Conservation (phyloP, 164 flowering plant species). For the Dillenia suffruticosa region DNA sequence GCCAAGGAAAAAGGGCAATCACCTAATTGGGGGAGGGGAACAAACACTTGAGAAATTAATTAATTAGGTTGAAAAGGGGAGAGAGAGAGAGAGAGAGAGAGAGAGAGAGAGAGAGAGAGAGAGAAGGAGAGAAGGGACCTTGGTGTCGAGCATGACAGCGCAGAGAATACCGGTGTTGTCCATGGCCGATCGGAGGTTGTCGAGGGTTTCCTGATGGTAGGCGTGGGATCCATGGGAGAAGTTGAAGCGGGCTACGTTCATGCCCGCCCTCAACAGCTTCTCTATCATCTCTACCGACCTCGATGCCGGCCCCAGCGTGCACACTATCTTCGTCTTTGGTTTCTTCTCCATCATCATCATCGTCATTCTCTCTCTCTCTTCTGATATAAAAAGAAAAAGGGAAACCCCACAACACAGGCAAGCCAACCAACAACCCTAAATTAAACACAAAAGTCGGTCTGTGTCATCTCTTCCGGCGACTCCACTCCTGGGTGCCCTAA, state of each 20-base stretch:
- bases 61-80: background rate
- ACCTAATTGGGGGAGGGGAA: background rate
- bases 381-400: too few relatives aligned
- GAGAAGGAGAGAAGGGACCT: slow-evolving; percentile 29
- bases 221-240: slow-evolving; percentile 81
- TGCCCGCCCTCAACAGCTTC: slow-evolving; percentile 71
- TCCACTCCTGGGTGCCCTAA: too few relatives aligned
- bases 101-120: background rate
- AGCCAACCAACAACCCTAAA: too few relatives aligned
- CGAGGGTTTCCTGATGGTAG: slow-evolving; percentile 64
- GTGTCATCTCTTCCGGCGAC: too few relatives aligned
- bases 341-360: slow-evolving; percentile 7
- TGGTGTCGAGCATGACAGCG: slow-evolving; percentile 81
- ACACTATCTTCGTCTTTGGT: slow-evolving; percentile 83
- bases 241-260: slow-evolving; percentile 85
- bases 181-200: slow-evolving; percentile 62
- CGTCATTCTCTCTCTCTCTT: too few relatives aligned
- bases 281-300: slow-evolving; percentile 67
- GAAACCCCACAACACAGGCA: too few relatives aligned
- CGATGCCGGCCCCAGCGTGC: slow-evolving; percentile 78
- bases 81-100: background rate
- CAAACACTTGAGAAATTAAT: background rate
- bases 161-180: slow-evolving; percentile 68
- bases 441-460: too few relatives aligned
- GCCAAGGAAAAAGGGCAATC: too few relatives aligned